Base-by-base conservation (phyloP, 2,329 filamentous ascomycete species). In the Akanthomyces lecanii region DNA sequence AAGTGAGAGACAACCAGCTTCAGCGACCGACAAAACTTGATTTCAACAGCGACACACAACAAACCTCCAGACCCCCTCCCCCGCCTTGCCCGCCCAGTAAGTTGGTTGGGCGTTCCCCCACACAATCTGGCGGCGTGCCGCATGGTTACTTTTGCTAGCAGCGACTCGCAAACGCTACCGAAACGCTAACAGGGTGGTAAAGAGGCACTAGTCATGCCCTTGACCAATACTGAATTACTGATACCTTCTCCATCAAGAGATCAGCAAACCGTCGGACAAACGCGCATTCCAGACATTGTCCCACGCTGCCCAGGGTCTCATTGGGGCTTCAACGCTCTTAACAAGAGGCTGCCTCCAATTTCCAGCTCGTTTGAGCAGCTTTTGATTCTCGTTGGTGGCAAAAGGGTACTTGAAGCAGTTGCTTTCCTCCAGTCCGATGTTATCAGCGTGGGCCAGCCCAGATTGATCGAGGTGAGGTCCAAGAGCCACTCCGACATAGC, bases 281-380 rank as follows among this genome's bases (percentile, higher is more conserved):
- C 16, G 50, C 58, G 48, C 58, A 61, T 53, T 52, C 58, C 38
- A 61, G 48, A 61, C 25, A 61, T 1, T 38, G 11, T 21, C 18
- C 14, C 21, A 18, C n/a, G 36, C 6, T 28, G 33, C 10, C 2
- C 21, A 8, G 42, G 5, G 54, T 11, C 36, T 40, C 23, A 6
- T 8, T n/a, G 28, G 11, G 8, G 8, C 25, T 47, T 21, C 25
- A 40, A 25, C n/a, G 12, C 11, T 16, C 10, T 8, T 14, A 25
- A 14, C 10, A 25, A 21, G 11, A 30, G 23, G 18, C 2, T 6
- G 42, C 44, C 4, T 38, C 42, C 18, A 7, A 7, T 50, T 44
- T 14, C 36, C 47, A 52, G 45, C 57, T 60, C 30, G 23, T 33
- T 11, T 28, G 30, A 6, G 30, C 44, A 5, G 14, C n/a, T 23